Evolutionary conservation across 345 rosid genomes (phyloP), one percentile per base, ranked within the genome.

Genomic region (Iberis pinnata): DNA sequence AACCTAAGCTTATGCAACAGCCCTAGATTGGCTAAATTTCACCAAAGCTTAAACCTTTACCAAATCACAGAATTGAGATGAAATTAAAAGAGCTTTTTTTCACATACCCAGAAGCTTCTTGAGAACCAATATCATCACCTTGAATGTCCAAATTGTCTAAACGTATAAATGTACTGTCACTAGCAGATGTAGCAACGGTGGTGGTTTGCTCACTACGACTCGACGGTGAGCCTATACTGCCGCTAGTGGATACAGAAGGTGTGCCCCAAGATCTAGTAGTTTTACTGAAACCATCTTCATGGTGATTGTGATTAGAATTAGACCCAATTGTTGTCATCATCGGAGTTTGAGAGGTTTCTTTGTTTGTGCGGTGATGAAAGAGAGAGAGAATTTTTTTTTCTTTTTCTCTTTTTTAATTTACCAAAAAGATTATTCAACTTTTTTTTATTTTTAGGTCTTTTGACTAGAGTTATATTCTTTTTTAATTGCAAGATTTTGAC

Each of bases 151-250:
- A 83, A 66, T 80, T 84, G 70, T 88, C 82, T 22, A 83, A 51
- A 26, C 82, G 70, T 7, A 80, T 53, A 49, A 79, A 75, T 27
- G 96, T 66, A 54, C 16, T 81, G 60, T 88, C 99, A 38, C 80
- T 80, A 6, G 81, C 83, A 4, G 95, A 90, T 1, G 97, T 86
- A 29, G 90, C 88, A 48, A 75, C 67, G 16, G 70, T 53, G 75
- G 70, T 46, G 59, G 86, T 68, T 55, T 78, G 67, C 87, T 80
- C 75, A 50, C 95, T 80, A 61, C 86, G 74, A 78, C 92, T 85
- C 1, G 95, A 92, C 1, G 95, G 98, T 0, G 98, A 92, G 9
- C 98, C 98, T 12, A 80, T 82, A 65, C 98, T 88, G 26, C 95
- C 95, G 7, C 95, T 88, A 9, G 94, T 84, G 18, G 97, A 85